These are phyloP conservation scores for Paecilomyces sp. DNA, from an alignment of 2,329 filamentous ascomycete genomes.

Conservation along the genomic window DNA sequence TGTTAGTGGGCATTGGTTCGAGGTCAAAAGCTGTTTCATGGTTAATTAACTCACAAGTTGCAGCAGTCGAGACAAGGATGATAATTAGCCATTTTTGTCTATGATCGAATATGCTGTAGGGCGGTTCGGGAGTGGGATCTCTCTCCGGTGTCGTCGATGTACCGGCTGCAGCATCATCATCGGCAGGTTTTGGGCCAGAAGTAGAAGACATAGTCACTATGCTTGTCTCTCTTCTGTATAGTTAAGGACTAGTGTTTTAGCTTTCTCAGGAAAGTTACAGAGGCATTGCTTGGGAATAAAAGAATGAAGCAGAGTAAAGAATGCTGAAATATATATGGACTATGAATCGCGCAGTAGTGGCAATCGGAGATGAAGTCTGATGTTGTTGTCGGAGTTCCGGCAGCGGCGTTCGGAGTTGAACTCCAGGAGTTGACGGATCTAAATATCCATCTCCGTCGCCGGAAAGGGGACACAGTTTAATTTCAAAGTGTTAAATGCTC, in stretches of 20 bases:
- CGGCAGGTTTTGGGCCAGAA: not conserved
- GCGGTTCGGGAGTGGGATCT: slow-evolving; percentile 13
- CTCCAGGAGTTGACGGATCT: not conserved
- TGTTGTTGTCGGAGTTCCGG: not conserved
- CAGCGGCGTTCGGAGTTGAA: slow-evolving; percentile 3
- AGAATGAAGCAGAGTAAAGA: not conserved
- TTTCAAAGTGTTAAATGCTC: not conserved
- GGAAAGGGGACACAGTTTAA: not conserved
- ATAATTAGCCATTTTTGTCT: slow-evolving; percentile 45
- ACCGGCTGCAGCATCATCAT: not conserved
- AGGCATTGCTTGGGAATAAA: not conserved
- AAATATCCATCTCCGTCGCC: not conserved
- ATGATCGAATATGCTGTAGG: slow-evolving; percentile 46
- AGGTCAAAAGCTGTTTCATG: not conserved
- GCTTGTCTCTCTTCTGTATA: not conserved
- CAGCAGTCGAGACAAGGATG: slow-evolving; percentile 41
- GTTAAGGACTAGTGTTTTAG: not conserved
- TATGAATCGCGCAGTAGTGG: not conserved
- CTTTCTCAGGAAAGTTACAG: not conserved
- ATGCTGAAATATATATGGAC: not conserved
- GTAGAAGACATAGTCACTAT: not conserved
- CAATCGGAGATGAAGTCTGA: not conserved
- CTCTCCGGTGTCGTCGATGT: not conserved
- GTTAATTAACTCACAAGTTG: slow-evolving; percentile 37
- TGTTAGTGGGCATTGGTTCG: not conserved